A percentile compares a stretch with the other conserved stretches of the same genome.
These are phyloP conservation scores for Clarireedia sp. DNA, from an alignment of 2,329 filamentous ascomycete genomes.

Conservation along the genomic window DNA sequence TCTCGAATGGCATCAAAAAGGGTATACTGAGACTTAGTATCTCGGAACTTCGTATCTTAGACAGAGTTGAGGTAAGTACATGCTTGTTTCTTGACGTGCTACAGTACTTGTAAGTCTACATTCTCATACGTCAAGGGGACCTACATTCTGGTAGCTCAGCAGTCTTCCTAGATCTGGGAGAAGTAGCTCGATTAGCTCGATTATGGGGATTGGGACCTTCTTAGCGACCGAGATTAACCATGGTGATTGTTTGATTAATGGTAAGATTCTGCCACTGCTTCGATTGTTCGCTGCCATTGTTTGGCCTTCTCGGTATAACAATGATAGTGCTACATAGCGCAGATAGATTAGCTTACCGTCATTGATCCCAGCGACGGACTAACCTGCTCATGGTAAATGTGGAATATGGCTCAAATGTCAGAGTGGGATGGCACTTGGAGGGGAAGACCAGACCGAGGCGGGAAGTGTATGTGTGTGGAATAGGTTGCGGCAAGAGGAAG, in stretches of 20 bases:
- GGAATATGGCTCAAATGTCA: no score
- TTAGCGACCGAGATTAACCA: constrained; percentile 5
- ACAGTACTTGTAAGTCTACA: no score
- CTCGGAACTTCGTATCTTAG: neutral
- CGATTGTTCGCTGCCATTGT: constrained; percentile 11
- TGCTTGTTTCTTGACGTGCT: neutral
- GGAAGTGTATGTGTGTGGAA: no score
- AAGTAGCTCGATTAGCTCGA: neutral
- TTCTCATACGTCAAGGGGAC: neutral
- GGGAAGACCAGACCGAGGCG: no score
- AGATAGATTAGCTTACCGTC: no score
- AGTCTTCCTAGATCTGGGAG: neutral
- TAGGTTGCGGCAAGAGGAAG: no score
- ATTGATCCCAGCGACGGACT: no score
- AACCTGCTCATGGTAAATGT: no score
- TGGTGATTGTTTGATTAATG: constrained; percentile 11
- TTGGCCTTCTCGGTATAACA: constrained; percentile 1
- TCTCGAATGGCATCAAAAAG: constrained; percentile 19
- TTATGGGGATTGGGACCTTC: neutral
- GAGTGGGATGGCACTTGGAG: no score
- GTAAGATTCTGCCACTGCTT: constrained; percentile 4
- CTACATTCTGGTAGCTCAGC: neutral
- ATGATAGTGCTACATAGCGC: no score
- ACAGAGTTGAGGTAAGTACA: neutral
- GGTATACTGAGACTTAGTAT: constrained; percentile 2